These are phyloP conservation scores for Saksenaea oblongispora DNA, from an alignment of 371 early-diverging fungal species.

Conservation along the genomic window DNA sequence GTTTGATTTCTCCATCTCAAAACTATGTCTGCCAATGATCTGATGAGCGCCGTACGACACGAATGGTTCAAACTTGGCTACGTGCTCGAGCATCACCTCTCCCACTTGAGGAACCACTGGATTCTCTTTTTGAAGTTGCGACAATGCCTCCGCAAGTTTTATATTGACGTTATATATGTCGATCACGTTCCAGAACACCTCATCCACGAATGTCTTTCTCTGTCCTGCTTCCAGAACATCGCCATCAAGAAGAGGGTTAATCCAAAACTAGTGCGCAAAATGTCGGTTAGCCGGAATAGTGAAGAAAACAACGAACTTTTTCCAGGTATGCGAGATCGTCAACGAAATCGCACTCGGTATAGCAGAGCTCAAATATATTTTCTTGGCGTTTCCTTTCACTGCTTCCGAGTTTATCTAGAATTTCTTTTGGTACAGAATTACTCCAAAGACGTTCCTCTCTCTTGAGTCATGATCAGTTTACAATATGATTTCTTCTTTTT, in stretches of 20 bases:
- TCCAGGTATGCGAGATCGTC: constrained; percentile 61
- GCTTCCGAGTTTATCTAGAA: constrained; percentile 67
- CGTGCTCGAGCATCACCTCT: constrained; percentile 79
- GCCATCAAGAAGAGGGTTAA: constrained; percentile 67
- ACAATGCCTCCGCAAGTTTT: constrained; percentile 64
- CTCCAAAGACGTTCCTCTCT: constrained; percentile 58
- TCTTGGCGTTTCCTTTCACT: constrained; percentile 90
- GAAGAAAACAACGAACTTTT: constrained; percentile 55
- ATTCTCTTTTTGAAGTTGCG: constrained; percentile 69
- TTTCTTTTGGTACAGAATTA: constrained; percentile 63
- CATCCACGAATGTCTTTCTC: constrained; percentile 65
- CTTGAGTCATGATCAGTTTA: not conserved
- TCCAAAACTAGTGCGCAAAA: constrained; percentile 55
- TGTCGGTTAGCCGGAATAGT: not conserved
- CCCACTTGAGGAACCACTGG: constrained; percentile 80
- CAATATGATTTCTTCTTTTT: constrained; percentile 5
- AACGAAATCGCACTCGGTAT: constrained; percentile 91
- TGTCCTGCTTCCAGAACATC: constrained; percentile 62
- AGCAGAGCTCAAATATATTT: constrained; percentile 89
- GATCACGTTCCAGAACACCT: constrained; percentile 82
- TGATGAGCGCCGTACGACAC: constrained; percentile 90
- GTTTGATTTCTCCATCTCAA: constrained; percentile 75
- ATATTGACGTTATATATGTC: constrained; percentile 74
- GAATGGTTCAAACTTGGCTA: constrained; percentile 75
- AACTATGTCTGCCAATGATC: constrained; percentile 75